Percentiles rank a stretch among this genome's conserved stretches.
Evolutionary conservation across 1,284 basidiomycete genomes (phyloP).

Genomic region (Xerocomus amazonicus): DNA sequence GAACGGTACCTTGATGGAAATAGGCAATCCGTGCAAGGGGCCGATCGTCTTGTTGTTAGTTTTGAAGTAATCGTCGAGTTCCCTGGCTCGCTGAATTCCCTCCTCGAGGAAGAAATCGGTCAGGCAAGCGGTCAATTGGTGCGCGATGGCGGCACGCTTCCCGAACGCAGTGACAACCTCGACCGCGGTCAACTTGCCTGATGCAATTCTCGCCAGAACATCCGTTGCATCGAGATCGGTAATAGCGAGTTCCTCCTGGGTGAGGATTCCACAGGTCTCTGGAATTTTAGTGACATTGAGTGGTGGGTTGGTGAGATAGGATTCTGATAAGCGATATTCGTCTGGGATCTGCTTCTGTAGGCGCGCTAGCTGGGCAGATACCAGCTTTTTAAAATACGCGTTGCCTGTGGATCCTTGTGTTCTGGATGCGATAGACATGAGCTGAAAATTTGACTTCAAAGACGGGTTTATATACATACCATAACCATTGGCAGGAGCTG

Average conservation of each 20-base stretch:
- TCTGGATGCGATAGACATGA: slow-evolving; percentile 20
- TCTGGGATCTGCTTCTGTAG: slow-evolving; percentile 25
- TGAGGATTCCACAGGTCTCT: slow-evolving; percentile 39
- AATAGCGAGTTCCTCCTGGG: slow-evolving; percentile 39
- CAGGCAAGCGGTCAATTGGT: slow-evolving; percentile 28
- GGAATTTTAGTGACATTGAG: slow-evolving; percentile 33
- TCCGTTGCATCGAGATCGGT: slow-evolving; percentile 37
- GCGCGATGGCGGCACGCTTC: slow-evolving; percentile 31
- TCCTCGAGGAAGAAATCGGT: slow-evolving; percentile 32
- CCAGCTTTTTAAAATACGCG: slow-evolving; percentile 19
- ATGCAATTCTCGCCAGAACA: slow-evolving; percentile 19
- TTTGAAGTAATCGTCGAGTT: slow-evolving; percentile 39
- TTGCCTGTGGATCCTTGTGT: slow-evolving; percentile 25
- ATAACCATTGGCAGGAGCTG: too few species aligned
- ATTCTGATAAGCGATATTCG: slow-evolving; percentile 12
- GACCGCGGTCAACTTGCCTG: slow-evolving; percentile 24
- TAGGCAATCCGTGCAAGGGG: slow-evolving; percentile 48
- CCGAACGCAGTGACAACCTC: slow-evolving; percentile 29
- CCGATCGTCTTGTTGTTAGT: slow-evolving; percentile 38
- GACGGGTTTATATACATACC: too few species aligned
- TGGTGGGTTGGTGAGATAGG: slow-evolving; percentile 20
- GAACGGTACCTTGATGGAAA: slow-evolving; percentile 40
- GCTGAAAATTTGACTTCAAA: too few species aligned
- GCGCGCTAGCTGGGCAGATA: slow-evolving; percentile 16
- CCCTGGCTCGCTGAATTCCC: slow-evolving; percentile 37